Base-by-base conservation (phyloP, 202 grass and related monocot species). In the Cymbopogon flexuosus region DNA sequence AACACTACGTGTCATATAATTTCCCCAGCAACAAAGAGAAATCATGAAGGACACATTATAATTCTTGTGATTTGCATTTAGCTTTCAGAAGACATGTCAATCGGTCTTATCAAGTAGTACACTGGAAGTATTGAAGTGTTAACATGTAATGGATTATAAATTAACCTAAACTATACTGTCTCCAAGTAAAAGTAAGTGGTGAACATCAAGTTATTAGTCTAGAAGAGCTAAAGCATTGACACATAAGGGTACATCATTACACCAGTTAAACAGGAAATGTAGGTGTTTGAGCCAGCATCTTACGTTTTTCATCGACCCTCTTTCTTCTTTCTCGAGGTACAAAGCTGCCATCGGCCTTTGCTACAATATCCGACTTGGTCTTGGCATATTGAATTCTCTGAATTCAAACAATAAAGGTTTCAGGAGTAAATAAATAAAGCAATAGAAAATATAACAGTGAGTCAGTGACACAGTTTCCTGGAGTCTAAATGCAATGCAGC, bases 311-410 rank as follows among this genome's bases (percentile, higher is more conserved):
- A 40, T 99, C 96, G 8, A 61, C 78, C 46, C 88, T 89, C 77
- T 91, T 95, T 68, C 90, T 88, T 95, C 71, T 88, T 84, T 99
- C 96, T 82, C 96, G 90, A 75, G 96, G 92, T 56, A 93, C 75
- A 18, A 93, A 99, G 18, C 88, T 95, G 8, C 96, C 96, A 81
- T 99, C 92, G 12, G 85, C 88, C 88, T 93, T 95, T 73, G 96
- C 83, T 80, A 99, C 24, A 88, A 99, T 81, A 70, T 99, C 96
- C 3, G 96, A 99, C 40, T 95, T 99, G n/a, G 96, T 99, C 85
- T 93, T 99, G 84, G 96, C 96, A 88, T 99, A 99, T 88, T 93
- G 96, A 77, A 95, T 99, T 86, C 81, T 99, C 96, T 95, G 83
- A 54, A 90, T 35, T 78, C 8, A 88, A 70, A 58, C 15, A 92